Percentiles rank a stretch among this genome's conserved stretches.
These are phyloP conservation scores for Diutina neorugosa DNA, from an alignment of 1,139 yeast genomes.

Conservation along the genomic window DNA sequence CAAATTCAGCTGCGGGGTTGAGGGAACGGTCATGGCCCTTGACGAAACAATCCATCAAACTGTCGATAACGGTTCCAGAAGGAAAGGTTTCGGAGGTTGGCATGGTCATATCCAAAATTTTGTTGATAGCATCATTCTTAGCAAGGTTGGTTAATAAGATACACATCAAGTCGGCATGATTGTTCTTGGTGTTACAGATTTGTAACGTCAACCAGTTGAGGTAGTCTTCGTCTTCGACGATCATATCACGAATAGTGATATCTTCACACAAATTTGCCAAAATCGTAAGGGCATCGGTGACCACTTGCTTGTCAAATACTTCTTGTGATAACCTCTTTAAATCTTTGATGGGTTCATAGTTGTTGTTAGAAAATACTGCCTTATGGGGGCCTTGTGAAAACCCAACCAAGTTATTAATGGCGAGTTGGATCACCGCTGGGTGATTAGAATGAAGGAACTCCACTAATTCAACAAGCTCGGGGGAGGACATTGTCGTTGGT, in stretches of 20 bases:
- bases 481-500: constrained; percentile 34
- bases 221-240: constrained; percentile 55
- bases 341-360: constrained; percentile 64
- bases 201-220: constrained; percentile 41
- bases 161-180: constrained; percentile 66
- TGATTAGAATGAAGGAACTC: constrained; percentile 76
- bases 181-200: constrained; percentile 40
- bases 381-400: constrained; percentile 63
- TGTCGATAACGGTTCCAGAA: constrained; percentile 57
- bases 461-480: constrained; percentile 59
- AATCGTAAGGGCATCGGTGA: constrained; percentile 63
- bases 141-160: constrained; percentile 79
- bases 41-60: constrained; percentile 83
- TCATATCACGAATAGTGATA: constrained; percentile 43
- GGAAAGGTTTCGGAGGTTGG: constrained; percentile 31
- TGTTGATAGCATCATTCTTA: constrained; percentile 54
- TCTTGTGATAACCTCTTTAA: constrained; percentile 42
- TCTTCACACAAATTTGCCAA: constrained; percentile 77
- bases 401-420: constrained; percentile 75
- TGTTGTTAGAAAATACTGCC: constrained; percentile 55
- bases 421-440: constrained; percentile 74
- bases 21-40: constrained; percentile 66
- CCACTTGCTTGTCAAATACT: constrained; percentile 31
- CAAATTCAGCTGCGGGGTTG: constrained; percentile 64
- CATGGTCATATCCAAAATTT: constrained; percentile 33